Evolutionary conservation across 768 basidiomycete species (phyloP).

Genomic region (Amanita phalloides): DNA sequence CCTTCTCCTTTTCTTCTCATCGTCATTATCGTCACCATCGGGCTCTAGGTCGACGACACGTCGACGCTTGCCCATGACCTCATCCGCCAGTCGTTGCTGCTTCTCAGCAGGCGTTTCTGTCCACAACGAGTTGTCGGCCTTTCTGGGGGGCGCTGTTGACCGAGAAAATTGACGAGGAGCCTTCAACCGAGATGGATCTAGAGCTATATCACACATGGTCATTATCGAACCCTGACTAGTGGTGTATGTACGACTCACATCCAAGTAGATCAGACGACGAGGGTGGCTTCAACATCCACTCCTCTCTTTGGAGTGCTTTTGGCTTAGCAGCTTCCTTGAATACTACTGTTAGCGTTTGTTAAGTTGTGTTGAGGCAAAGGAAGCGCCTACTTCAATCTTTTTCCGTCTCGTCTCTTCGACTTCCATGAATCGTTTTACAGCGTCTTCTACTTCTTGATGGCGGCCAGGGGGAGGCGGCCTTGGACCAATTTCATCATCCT

Average conservation of each 20-base stretch:
- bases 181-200: constrained; percentile 82
- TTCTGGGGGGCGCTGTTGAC: constrained; percentile 29
- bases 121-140: constrained; percentile 69
- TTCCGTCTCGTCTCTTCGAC: constrained; percentile 71
- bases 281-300: constrained; percentile 98
- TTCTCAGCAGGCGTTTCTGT: constrained; percentile 94
- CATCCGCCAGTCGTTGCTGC: constrained; percentile 86
- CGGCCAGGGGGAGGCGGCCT: constrained; percentile 50
- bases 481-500: constrained; percentile 78
- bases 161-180: constrained; percentile 66
- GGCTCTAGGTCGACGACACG: constrained; percentile 47
- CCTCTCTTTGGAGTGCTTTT: constrained; percentile 74
- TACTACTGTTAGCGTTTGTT: not conserved
- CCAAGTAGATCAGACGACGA: constrained; percentile 67
- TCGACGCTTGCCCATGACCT: constrained; percentile 85
- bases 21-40: constrained; percentile 29
- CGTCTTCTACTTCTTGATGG: constrained; percentile 38
- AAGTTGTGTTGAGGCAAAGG: not conserved
- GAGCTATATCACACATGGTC: constrained; percentile 31
- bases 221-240: not conserved
- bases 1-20: constrained; percentile 44
- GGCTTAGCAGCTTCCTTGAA: constrained; percentile 65
- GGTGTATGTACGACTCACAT: constrained; percentile 28
- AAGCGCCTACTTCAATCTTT: constrained; percentile 43
- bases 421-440: constrained; percentile 76